Evolutionary conservation across 768 basidiomycete genomes (phyloP), one percentile per base, ranked within the genome.

Genomic region (Boletus fagicola): DNA sequence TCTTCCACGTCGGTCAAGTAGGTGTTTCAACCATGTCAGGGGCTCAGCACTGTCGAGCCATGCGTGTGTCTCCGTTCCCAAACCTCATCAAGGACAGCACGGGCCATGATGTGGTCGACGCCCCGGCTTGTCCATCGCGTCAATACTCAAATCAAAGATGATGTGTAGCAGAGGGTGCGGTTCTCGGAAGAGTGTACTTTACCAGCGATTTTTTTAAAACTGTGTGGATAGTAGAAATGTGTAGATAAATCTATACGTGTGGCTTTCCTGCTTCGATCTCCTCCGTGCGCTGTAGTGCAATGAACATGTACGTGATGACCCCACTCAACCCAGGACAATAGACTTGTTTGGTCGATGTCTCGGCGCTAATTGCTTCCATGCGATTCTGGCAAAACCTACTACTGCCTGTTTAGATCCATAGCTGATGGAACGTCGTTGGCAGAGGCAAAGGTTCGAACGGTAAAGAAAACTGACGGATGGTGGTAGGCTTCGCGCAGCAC

Each of bases 21-120:
- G 66, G 56, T 90, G 86, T 63, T 83, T 87, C 30, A 90, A 72
- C 90, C 89, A 92, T 8, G 84, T 83, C 46, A 87, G 76, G 8
- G 89, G 87, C 65, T 92, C 90, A 0, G 81, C 78, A 51, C 79
- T 78, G 53, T 87, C 87, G 26, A 91, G 66, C 28, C 80, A 75
- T n/a, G 75, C 69, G 56, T 75, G 81, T 10, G 80, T 70, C n/a
- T 75, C 63, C 10, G 71, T 62, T 31, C 81, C 79, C 54, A 83
- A 83, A 31, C 72, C 69, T n/a, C n/a, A n/a, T n/a, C n/a, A n/a
- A n/a, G n/a, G n/a, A n/a, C n/a, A n/a, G n/a, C n/a, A n/a, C n/a
- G n/a, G n/a, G n/a, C n/a, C n/a, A n/a, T n/a, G n/a, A n/a, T n/a
- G n/a, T n/a, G n/a, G n/a, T n/a, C n/a, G n/a, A n/a, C n/a, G n/a